Percentiles rank a stretch among this genome's conserved stretches.
Conservation (phyloP, 2,329 filamentous ascomycete species). For the Aspergillus persii region DNA sequence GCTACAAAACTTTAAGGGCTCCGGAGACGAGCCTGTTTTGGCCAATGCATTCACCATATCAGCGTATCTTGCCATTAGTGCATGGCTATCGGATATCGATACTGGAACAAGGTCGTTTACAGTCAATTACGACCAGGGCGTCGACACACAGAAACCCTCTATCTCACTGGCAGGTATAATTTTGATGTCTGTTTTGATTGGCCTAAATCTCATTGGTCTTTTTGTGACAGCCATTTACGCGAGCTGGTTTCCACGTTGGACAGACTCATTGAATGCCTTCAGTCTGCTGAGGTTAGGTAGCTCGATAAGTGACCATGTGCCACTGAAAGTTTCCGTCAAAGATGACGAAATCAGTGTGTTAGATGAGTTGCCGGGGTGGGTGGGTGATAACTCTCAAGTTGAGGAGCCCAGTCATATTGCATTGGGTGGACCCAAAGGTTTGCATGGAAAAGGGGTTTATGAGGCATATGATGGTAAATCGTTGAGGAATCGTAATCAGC, state of each 20-base stretch:
- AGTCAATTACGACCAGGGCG: neutral
- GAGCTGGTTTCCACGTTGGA: slow-evolving; percentile 15
- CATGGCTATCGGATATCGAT: slow-evolving; percentile 1
- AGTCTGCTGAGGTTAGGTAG: slow-evolving; percentile 20
- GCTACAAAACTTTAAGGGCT: no score
- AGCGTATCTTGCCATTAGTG: slow-evolving; percentile 13
- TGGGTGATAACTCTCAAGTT: neutral
- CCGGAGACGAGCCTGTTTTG: no score
- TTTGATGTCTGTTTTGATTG: slow-evolving; percentile 11
- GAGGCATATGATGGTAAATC: no score
- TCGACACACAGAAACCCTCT: slow-evolving; percentile 4
- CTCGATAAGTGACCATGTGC: slow-evolving; percentile 7
- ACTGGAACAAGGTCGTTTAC: neutral
- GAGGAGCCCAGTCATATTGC: no score
- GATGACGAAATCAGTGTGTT: slow-evolving; percentile 6
- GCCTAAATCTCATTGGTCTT: slow-evolving; percentile 10
- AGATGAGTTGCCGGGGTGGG: slow-evolving; percentile 13
- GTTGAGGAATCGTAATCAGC: no score
- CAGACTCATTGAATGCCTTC: slow-evolving; percentile 17
- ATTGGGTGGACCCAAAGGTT: no score
- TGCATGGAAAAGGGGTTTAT: no score
- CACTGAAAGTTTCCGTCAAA: slow-evolving; percentile 9
- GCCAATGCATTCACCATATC: slow-evolving; percentile 11
- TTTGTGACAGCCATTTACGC: slow-evolving; percentile 16
- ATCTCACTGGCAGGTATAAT: slow-evolving; percentile 9